These are phyloP conservation scores for Aspergillus affinis DNA, from an alignment of 495 filamentous ascomycete genomes.

Conservation along the genomic window DNA sequence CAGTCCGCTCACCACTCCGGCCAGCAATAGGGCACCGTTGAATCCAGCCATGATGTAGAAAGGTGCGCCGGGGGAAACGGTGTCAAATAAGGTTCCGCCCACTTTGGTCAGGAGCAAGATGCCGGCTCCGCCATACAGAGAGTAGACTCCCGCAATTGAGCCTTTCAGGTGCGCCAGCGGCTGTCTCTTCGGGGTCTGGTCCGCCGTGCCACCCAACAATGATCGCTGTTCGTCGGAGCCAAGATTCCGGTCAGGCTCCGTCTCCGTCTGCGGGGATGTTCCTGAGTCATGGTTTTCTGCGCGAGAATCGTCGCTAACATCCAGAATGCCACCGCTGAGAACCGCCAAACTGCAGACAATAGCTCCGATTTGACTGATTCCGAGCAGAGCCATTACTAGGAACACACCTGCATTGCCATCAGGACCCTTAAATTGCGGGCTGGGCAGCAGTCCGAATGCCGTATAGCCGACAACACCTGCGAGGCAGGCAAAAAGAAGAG, in stretches of 20 bases:
- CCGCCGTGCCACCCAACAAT: conserved; percentile 25
- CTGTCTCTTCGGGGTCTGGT: conserved; percentile 21
- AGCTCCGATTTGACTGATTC: conserved; percentile 88
- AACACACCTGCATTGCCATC: conserved; percentile 68
- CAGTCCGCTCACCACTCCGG: conserved; percentile 46
- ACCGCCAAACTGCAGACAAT: conserved; percentile 92
- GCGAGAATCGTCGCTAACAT: conserved; percentile 36
- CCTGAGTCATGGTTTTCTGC: conserved; percentile 31
- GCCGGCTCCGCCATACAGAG: conserved; percentile 83
- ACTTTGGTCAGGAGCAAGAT: conserved; percentile 90
- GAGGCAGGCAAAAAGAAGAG: conserved; percentile 67
- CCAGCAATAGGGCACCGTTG: conserved; percentile 68
- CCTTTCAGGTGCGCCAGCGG: conserved; percentile 69
- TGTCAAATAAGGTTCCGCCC: conserved; percentile 84
- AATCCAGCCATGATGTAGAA: conserved; percentile 93
- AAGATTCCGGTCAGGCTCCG: conserved; percentile 11
- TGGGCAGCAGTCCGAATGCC: conserved; percentile 65
- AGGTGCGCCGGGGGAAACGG: conserved; percentile 65
- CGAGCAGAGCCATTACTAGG: conserved; percentile 73
- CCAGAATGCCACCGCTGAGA: conserved; percentile 73
- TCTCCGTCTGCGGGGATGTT: neutral
- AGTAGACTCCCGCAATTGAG: conserved; percentile 91
- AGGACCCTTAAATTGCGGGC: conserved; percentile 61
- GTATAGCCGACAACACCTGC: conserved; percentile 76
- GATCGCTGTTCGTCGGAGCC: conserved; percentile 33